A percentile compares a stretch with the other conserved stretches of the same genome.
These are phyloP conservation scores for Toxoplasma gondii DNA, from an alignment of 169 alveolate genomes.

Conservation along the genomic window DNA sequence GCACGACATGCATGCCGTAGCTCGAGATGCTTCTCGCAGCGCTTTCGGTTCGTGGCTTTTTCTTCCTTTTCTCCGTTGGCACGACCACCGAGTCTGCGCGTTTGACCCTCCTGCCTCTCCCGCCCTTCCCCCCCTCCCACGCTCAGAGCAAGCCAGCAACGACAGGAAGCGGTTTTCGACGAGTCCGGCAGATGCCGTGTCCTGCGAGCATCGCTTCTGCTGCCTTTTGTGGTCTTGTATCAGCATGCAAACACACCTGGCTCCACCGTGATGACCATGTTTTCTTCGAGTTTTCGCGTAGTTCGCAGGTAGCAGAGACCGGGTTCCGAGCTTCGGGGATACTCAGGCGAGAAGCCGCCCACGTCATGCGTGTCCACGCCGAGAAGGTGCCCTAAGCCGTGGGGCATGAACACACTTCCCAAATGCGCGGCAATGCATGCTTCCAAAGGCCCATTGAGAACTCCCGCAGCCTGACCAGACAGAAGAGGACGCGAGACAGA, in stretches of 20 bases:
- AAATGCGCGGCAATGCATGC: slow-evolving; percentile 82
- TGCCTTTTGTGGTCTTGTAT: too few relatives aligned
- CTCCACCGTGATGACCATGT: slow-evolving; percentile 86
- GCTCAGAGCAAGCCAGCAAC: too few relatives aligned
- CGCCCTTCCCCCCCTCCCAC: too few relatives aligned
- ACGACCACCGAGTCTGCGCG: too few relatives aligned
- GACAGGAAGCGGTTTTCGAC: too few relatives aligned
- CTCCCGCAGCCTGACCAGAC: slow-evolving; percentile 72
- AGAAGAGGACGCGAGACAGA: neutral
- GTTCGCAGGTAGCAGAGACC: slow-evolving; percentile 85
- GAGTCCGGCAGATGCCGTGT: too few relatives aligned
- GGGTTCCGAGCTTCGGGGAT: slow-evolving; percentile 77
- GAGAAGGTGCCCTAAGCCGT: slow-evolving; percentile 90
- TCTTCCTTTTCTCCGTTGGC: too few relatives aligned
- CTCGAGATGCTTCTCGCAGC: too few relatives aligned
- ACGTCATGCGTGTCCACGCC: slow-evolving; percentile 91
- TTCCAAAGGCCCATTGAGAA: slow-evolving; percentile 77
- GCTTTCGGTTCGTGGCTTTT: too few relatives aligned
- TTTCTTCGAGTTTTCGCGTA: slow-evolving; percentile 80
- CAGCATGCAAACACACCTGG: slow-evolving; percentile 78
- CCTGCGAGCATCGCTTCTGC: too few relatives aligned
- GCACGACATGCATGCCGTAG: too few relatives aligned
- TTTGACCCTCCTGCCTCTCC: too few relatives aligned
- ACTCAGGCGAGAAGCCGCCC: slow-evolving; percentile 87
- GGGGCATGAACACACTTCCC: slow-evolving; percentile 88